Base-by-base conservation (phyloP, 2,329 filamentous ascomycete genomes). In the Aaosphaeria arxii region DNA sequence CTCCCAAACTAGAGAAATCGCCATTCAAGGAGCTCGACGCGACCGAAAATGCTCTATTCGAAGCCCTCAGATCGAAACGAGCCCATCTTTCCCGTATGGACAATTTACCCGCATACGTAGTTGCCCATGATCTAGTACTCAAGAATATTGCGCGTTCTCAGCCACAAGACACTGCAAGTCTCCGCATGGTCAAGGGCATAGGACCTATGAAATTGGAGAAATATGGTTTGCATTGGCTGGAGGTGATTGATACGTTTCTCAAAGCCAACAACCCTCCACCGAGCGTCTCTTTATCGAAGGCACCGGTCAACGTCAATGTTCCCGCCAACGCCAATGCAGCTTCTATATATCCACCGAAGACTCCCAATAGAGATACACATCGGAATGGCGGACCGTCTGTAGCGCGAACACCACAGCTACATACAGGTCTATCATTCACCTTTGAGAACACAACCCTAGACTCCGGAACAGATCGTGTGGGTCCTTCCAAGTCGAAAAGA, bases 221-320 rank as follows among this genome's bases (percentile, higher is more conserved):
- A 28, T 69, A 64, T 29, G 68, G 67, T 1, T 45, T 57, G 1
- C 54, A 54, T 5, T 65, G 61, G 58, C 51, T 70, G 3, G 51
- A 61, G 11, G 49, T 63, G 7, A 60, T 68, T 9, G 5, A 45
- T 49, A 4, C 41, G 48, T 1, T 65, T 61, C 29, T 9, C n/a
- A 2, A 9, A 9, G 33, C 7, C 28, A 55, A 7, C 42, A 24
- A n/a, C n/a, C 45, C 2, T n/a, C n/a, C n/a, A n/a, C n/a, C n/a
- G n/a, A n/a, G n/a, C n/a, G n/a, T n/a, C n/a, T n/a, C 17, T 3
- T 24, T 24, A 24, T 24, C 17, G 17, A 24, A 24, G 17, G 17
- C 2, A 24, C 2, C 2, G 17, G 17, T 24, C 13, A 38, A 48
- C 32, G 30, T 24, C 17, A 24, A 24, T 24, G 17, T 24, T 24